Evolutionary conservation across 345 rosid genomes (phyloP), one percentile per base, ranked within the genome.

Genomic region (Lumnitzera littorea): DNA sequence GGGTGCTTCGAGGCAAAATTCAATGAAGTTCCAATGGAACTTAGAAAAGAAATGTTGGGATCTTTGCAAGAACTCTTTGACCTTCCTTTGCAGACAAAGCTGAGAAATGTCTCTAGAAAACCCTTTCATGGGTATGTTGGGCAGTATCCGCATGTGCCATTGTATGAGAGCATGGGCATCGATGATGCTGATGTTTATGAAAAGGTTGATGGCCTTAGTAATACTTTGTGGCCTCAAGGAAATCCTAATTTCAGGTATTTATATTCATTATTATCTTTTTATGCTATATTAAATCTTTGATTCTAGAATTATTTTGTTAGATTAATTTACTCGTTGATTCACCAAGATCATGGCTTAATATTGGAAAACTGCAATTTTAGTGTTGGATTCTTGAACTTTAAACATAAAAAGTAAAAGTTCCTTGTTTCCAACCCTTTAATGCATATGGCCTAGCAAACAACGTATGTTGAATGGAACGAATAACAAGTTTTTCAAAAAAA

Each of bases 1-100:
- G 91, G 95, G 16, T 82, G 84, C 62, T 87, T 87, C 25, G 91
- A 87, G 68, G 95, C 87, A 0, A 62, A 58, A 55, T 81, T 77
- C 49, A 50, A 79, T 53, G 70, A 17, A 54, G 64, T 69, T 60
- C 75, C 91, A 0, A 0, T 53, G 11, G 85, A 79, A 36, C 63
- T 67, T 15, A 58, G 74, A 11, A 69, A 72, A 53, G 65, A 68
- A 0, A 31, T 79, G 27, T 73, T 82, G n/a, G 57, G 23, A 12
- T 65, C 71, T 7, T 41, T 82, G 25, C 65, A 76, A 55, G 88
- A 79, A 65, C 82, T 82, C 64, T 87, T 87, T 57, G 60, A 74
- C 61, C 78, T 82, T 8, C 87, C 95, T 2, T 62, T 82, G 52
- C 64, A 76, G 25, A 79, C 74, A 57, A 84, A 87, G 69, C 51